Percentiles rank a stretch among this genome's conserved stretches.
Conservation (phyloP, 768 basidiomycete genomes). For the Phaffia tasmanica region DNA sequence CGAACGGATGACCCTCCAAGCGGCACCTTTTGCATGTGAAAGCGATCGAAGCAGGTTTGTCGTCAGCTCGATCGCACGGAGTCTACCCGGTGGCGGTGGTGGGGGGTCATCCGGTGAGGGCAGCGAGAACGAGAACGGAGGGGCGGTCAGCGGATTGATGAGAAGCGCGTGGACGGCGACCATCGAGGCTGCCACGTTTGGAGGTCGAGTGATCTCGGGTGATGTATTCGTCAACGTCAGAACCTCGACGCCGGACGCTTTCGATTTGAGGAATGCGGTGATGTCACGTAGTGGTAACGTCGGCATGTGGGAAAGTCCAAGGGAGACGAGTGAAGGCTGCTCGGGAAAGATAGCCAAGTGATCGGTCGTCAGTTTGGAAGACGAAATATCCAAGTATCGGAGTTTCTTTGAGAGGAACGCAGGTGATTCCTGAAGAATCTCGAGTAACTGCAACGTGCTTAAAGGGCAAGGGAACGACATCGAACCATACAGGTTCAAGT, state of each 20-base stretch:
- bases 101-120: constrained; percentile 34
- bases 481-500: constrained; percentile 84
- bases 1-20: constrained; percentile 81
- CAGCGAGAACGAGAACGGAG: constrained; percentile 58
- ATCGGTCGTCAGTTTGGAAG: constrained; percentile 56
- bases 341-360: constrained; percentile 48
- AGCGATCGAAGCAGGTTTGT: constrained; percentile 57
- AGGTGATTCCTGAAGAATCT: constrained; percentile 61
- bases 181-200: constrained; percentile 11
- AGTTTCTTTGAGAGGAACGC: constrained; percentile 65
- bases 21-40: constrained; percentile 48
- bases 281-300: constrained; percentile 55
- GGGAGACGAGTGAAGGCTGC: constrained; percentile 66
- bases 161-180: constrained; percentile 43
- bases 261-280: constrained; percentile 54
- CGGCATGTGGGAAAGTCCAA: constrained; percentile 81
- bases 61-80: constrained; percentile 80
- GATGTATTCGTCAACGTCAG: constrained; percentile 65
- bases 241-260: constrained; percentile 69
- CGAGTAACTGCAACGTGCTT: constrained; percentile 51
- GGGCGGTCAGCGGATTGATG: constrained; percentile 66
- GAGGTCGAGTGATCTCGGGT: constrained; percentile 45
- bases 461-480: constrained; percentile 68
- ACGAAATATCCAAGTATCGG: constrained; percentile 82
- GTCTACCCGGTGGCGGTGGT: constrained; percentile 50